A percentile compares a stretch with the other conserved stretches of the same genome.
Evolutionary conservation across 495 filamentous ascomycete species (phyloP).

Genomic region (Penicillium alfredii): DNA sequence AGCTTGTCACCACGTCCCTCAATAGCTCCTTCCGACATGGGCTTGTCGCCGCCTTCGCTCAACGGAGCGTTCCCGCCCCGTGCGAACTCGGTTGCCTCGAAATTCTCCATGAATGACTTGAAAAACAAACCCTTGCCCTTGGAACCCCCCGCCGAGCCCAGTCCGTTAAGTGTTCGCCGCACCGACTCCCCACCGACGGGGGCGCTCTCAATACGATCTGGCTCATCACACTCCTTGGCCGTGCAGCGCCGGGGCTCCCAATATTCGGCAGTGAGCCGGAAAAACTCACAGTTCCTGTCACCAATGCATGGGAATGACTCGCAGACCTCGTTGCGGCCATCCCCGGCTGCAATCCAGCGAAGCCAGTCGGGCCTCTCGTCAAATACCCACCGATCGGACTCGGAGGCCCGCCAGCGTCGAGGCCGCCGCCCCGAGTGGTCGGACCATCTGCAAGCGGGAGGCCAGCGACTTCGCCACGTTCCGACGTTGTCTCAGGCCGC

Average conservation of each 20-base stretch:
- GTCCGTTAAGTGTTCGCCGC: constrained; percentile 26
- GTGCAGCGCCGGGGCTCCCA: too few species aligned
- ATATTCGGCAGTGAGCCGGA: too few species aligned
- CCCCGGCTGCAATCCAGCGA: too few species aligned
- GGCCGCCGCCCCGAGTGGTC: constrained; percentile 1
- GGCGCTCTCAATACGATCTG: neutral
- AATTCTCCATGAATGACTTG: constrained; percentile 19
- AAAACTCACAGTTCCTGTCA: too few species aligned
- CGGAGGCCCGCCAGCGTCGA: neutral
- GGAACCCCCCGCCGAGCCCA: constrained; percentile 31
- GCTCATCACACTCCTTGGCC: neutral
- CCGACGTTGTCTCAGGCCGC: constrained; percentile 29
- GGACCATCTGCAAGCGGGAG: constrained; percentile 1
- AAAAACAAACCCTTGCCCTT: constrained; percentile 47
- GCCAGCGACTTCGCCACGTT: constrained; percentile 10
- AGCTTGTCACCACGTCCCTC: too few species aligned
- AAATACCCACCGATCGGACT: too few species aligned
- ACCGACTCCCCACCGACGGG: constrained; percentile 3
- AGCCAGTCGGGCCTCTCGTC: too few species aligned
- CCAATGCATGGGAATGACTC: too few species aligned
- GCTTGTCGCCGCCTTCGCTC: too few species aligned
- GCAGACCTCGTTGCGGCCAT: too few species aligned
- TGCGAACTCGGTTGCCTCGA: constrained; percentile 6
- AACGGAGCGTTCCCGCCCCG: constrained; percentile 1
- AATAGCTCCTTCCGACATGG: too few species aligned